Conservation (phyloP, 129 eudicot species). For the Ambrosia trifida region DNA sequence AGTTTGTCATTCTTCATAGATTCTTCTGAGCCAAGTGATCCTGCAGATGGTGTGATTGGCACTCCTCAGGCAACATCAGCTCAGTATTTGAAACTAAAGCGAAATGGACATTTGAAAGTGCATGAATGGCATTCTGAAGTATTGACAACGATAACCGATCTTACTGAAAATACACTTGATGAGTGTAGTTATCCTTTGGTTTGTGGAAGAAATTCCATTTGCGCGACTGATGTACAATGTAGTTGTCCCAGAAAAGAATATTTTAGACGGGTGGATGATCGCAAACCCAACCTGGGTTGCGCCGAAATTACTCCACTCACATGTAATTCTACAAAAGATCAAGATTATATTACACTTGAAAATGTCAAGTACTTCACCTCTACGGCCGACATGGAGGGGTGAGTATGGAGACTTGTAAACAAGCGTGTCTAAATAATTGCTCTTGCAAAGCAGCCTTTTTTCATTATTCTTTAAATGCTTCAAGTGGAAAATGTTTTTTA, state of each 20-base stretch:
- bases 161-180: background rate
- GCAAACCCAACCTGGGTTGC: conserved; percentile 31
- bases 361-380: conserved; percentile 18
- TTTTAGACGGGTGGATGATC: background rate
- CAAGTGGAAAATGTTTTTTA: conserved; percentile 21
- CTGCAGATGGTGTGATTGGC: no score
- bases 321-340: conserved; percentile 19
- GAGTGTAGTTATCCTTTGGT: conserved; percentile 20
- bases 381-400: background rate
- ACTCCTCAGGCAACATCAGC: no score
- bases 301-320: conserved; percentile 5
- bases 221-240: conserved; percentile 24
- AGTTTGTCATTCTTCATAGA: no score
- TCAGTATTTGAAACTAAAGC: no score
- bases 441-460: conserved; percentile 44
- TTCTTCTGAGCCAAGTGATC: no score
- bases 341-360: conserved; percentile 20
- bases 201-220: conserved; percentile 38
- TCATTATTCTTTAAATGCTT: background rate
- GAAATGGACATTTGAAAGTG: no score
- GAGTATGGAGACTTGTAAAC: conserved; percentile 35
- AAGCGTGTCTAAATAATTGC: conserved; percentile 38
- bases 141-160: background rate
- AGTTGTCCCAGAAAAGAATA: conserved; percentile 16
- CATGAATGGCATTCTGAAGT: no score